Evolutionary conservation across 352 stramenopile genomes (phyloP).

Genomic region (Globisporangium splendens): DNA sequence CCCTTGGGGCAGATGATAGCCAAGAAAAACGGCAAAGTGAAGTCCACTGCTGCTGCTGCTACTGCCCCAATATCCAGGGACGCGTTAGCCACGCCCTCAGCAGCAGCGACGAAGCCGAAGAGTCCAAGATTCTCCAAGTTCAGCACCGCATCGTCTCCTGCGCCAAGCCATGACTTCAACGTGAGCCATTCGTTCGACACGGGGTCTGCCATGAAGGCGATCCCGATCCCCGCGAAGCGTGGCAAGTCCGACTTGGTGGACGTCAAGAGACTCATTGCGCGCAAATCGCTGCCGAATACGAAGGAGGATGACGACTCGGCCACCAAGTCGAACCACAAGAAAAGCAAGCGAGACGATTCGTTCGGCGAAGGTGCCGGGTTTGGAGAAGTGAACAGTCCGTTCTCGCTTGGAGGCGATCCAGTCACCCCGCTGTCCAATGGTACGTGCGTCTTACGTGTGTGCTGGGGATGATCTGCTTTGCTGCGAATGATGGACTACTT

Average conservation of each 20-base stretch:
- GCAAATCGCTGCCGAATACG: slow-evolving; percentile 13
- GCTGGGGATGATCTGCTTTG: background rate
- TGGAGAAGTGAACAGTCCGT: slow-evolving; percentile 42
- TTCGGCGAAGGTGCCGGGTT: slow-evolving; percentile 31
- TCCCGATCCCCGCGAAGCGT: slow-evolving; percentile 21
- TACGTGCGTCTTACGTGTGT: slow-evolving; percentile 20
- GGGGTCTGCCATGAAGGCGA: slow-evolving; percentile 21
- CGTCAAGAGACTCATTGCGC: slow-evolving; percentile 10
- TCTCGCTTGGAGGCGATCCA: slow-evolving; percentile 52
- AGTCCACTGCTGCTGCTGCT: background rate
- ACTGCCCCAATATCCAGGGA: background rate
- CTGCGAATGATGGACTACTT: background rate
- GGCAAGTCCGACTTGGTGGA: slow-evolving; percentile 18
- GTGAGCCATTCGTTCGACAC: slow-evolving; percentile 20
- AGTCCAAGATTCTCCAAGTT: slow-evolving; percentile 14
- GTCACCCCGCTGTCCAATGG: slow-evolving; percentile 69
- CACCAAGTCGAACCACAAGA: slow-evolving; percentile 12
- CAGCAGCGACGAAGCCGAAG: slow-evolving; percentile 5
- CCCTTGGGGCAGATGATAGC: background rate
- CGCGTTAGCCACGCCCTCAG: background rate
- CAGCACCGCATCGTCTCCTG: slow-evolving; percentile 17
- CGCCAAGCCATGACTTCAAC: slow-evolving; percentile 16
- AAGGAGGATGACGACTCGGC: background rate
- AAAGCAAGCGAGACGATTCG: slow-evolving; percentile 28
- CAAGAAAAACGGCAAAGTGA: background rate